phyloP scores from a whole-genome alignment of 2,329 filamentous ascomycete genomes.

The Didymella sp. region DNA sequence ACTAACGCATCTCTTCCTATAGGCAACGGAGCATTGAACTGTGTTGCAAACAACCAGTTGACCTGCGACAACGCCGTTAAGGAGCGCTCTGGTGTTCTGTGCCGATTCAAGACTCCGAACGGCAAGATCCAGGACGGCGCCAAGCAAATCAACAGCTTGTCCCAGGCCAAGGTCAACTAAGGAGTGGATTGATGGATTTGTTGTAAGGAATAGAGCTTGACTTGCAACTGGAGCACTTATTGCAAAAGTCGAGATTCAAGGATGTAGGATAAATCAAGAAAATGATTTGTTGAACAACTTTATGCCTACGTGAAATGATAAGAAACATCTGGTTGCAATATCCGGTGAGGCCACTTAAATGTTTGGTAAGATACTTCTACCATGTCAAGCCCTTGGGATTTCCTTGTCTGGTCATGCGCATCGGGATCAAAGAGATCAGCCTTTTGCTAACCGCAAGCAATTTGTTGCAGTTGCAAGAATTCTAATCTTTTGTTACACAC shows the following conservation, averaged over 20 bases:
- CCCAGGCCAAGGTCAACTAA: background rate
- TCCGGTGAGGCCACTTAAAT: no score
- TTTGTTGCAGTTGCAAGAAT: no score
- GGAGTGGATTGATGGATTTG: background rate
- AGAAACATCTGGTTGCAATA: no score
- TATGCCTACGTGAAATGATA: no score
- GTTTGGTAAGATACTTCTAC: no score
- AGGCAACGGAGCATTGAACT: constrained; percentile 25
- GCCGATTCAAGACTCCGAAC: constrained; percentile 23
- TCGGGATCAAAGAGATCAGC: no score
- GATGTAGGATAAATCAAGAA: background rate
- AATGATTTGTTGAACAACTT: background rate
- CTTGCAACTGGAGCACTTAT: background rate
- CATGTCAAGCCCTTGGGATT: no score
- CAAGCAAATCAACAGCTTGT: background rate
- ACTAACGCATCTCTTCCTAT: background rate
- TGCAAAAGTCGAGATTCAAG: background rate
- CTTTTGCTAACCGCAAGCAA: background rate
- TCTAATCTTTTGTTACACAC: no score
- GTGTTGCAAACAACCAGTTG: constrained; percentile 27
- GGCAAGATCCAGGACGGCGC: background rate
- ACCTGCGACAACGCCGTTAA: constrained; percentile 24
- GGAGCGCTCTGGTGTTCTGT: constrained; percentile 26
- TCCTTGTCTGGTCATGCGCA: no score
- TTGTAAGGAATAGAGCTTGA: background rate